Conservation (phyloP, 108 stramenopile species). For the Nitzschia sp. region DNA sequence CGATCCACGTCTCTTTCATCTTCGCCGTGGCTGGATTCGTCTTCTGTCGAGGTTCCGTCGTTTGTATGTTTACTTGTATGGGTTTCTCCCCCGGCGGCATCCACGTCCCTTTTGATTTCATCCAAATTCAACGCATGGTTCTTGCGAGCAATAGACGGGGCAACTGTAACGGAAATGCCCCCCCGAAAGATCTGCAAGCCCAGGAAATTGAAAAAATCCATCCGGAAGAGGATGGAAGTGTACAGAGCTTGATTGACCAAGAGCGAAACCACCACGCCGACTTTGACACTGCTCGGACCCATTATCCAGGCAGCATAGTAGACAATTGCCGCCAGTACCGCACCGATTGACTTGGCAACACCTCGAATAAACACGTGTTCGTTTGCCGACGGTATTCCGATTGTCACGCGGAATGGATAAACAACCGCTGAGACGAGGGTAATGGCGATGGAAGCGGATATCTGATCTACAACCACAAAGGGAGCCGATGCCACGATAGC, state of each 20-base stretch:
- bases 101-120: too few relatives aligned
- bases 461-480: constrained; percentile 2
- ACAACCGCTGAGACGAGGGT: neutral
- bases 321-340: constrained; percentile 1
- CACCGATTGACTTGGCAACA: constrained; percentile 8
- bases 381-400: neutral
- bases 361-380: neutral
- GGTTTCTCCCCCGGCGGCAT: too few relatives aligned
- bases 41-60: too few relatives aligned
- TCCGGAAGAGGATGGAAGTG: neutral
- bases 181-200: constrained; percentile 6
- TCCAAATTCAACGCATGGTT: too few relatives aligned
- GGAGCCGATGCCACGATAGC: neutral
- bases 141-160: too few relatives aligned
- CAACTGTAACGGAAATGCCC: neutral
- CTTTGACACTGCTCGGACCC: neutral
- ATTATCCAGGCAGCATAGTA: constrained; percentile 9
- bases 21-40: too few relatives aligned
- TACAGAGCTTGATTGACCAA: constrained; percentile 12
- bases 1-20: too few relatives aligned
- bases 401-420: neutral
- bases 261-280: neutral
- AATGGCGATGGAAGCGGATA: neutral
- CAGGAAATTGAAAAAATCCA: constrained; percentile 13
- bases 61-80: too few relatives aligned